Evolutionary conservation across 78 protist species (phyloP).

Genomic region (Dictyostelium capitatum): DNA sequence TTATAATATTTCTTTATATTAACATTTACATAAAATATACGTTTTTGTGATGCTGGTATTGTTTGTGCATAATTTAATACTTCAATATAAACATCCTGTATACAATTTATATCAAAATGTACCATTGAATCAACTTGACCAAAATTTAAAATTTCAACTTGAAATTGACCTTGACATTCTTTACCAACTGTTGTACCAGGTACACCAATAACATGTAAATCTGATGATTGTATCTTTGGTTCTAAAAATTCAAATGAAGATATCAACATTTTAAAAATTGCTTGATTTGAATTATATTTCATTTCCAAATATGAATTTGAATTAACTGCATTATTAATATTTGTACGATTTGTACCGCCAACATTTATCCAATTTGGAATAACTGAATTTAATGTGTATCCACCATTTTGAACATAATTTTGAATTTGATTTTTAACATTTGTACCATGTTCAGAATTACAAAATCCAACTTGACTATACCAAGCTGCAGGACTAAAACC

Average conservation of each 20-base stretch:
- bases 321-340: background rate
- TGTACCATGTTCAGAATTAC: background rate
- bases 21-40: background rate
- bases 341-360: constrained; percentile 7
- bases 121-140: background rate
- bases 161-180: background rate
- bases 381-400: background rate
- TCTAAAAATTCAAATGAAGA: background rate
- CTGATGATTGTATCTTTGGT: constrained; percentile 1
- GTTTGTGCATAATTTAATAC: background rate
- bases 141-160: constrained; percentile 5
- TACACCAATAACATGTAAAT: background rate
- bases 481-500: background rate
- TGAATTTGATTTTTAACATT: constrained; percentile 23
- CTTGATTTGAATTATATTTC: constrained; percentile 14
- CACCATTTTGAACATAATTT: background rate
- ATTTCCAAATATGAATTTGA: background rate
- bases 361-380: constrained; percentile 10
- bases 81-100: constrained; percentile 14
- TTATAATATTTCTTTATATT: background rate
- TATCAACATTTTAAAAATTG: background rate
- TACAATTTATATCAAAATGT: constrained; percentile 1
- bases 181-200: background rate
- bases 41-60: background rate
- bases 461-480: background rate